Evolutionary conservation across 2,329 filamentous ascomycete genomes (phyloP).

Genomic region (Colletotrichum sp.): DNA sequence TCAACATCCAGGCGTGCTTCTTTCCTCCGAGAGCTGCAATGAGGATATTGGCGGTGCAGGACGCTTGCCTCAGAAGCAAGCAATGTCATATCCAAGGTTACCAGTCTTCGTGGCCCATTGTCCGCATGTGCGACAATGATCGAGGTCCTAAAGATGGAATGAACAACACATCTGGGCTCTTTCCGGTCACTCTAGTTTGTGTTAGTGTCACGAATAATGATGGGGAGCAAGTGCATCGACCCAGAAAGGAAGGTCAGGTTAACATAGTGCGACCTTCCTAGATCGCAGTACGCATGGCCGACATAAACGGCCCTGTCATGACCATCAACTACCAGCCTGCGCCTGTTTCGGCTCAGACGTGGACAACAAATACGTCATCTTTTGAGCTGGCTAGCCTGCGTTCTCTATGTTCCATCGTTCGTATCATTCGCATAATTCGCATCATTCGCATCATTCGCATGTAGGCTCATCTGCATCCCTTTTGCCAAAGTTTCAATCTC

Average conservation of each 20-base stretch:
- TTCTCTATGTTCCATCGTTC: fast-evolving
- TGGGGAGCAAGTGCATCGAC: background rate
- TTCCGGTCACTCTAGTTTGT: background rate
- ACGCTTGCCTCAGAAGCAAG: background rate
- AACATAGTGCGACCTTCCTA: background rate
- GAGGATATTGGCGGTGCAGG: fast-evolving
- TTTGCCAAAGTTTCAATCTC: background rate
- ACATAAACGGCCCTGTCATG: fast-evolving
- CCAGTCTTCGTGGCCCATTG: background rate
- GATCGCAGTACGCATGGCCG: fast-evolving
- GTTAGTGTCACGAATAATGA: fast-evolving
- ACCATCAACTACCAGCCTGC: background rate
- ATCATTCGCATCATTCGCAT: background rate
- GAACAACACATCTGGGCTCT: background rate
- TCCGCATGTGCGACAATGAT: fast-evolving
- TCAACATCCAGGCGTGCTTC: background rate
- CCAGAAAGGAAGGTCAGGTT: background rate
- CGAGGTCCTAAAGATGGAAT: fast-evolving
- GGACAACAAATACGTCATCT: background rate
- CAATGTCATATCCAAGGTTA: fast-evolving
- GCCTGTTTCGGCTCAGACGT: too few relatives aligned
- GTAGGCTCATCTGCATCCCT: fast-evolving
- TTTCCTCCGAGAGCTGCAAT: background rate
- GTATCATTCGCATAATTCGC: background rate
- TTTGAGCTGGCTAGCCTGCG: background rate